Percentiles rank a stretch among this genome's conserved stretches.
These are phyloP conservation scores for Cercophora scortea DNA, from an alignment of 495 filamentous ascomycete species.

Conservation along the genomic window DNA sequence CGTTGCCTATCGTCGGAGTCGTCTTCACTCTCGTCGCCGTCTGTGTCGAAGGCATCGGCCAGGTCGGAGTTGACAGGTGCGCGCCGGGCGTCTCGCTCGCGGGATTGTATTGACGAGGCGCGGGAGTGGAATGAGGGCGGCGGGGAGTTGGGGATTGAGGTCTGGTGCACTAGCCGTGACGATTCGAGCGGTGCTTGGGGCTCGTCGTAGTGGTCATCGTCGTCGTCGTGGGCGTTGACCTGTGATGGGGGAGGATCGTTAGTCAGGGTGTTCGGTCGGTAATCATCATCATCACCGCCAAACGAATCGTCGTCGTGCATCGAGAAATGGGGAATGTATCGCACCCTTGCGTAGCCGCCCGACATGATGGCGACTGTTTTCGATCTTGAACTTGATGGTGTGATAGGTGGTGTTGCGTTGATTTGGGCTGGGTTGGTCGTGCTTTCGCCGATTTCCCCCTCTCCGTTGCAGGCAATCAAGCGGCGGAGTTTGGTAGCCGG, in stretches of 20 bases:
- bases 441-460: neutral
- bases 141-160: constrained; percentile 67
- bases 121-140: constrained; percentile 91
- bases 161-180: constrained; percentile 24
- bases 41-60: constrained; percentile 82
- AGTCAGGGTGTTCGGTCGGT: neutral
- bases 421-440: too few species aligned
- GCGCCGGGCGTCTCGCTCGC: constrained; percentile 38
- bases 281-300: neutral
- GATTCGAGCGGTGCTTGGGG: constrained; percentile 25
- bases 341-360: constrained; percentile 81
- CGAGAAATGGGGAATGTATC: constrained; percentile 9
- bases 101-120: constrained; percentile 59
- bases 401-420: neutral
- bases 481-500: too few species aligned
- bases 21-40: constrained; percentile 63
- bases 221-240: constrained; percentile 41
- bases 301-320: constrained; percentile 1
- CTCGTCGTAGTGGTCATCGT: constrained; percentile 41
- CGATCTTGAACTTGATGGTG: neutral
- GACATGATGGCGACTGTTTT: constrained; percentile 49
- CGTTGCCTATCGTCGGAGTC: constrained; percentile 79
- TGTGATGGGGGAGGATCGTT: constrained; percentile 4
- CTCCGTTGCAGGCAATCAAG: neutral
- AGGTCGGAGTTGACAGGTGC: constrained; percentile 59